A percentile compares a stretch with the other conserved stretches of the same genome.
These are phyloP conservation scores for Gossypium rotundifolium DNA, from an alignment of 345 rosid species.

Conservation along the genomic window DNA sequence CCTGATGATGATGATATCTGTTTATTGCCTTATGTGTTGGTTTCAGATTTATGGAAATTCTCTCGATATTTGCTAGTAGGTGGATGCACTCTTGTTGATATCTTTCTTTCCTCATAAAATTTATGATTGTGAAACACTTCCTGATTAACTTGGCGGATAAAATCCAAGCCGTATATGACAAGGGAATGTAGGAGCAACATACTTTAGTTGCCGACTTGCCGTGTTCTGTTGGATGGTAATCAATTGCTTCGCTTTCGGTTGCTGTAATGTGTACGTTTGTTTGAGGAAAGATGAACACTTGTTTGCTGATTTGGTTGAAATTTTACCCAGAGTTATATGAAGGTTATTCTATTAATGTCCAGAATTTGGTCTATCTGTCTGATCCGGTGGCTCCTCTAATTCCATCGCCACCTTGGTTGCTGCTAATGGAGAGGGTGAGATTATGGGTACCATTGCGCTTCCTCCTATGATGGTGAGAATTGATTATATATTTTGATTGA, in stretches of 20 bases:
- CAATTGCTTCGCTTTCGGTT: not conserved
- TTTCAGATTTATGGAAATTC: not conserved
- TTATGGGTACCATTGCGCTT: no score
- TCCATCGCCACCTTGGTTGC: no score
- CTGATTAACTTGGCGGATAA: not conserved
- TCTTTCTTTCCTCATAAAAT: not conserved
- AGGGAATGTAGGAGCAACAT: not conserved
- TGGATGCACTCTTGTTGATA: not conserved
- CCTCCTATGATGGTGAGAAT: no score
- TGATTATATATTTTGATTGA: no score
- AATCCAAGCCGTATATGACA: not conserved
- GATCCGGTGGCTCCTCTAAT: no score
- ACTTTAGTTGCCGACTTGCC: not conserved
- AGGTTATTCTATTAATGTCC: not conserved
- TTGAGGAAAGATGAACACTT: not conserved
- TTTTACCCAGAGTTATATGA: not conserved
- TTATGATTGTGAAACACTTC: not conserved
- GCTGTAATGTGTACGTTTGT: not conserved
- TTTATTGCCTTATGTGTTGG: not conserved
- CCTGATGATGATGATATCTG: not conserved
- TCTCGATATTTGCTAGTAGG: not conserved
- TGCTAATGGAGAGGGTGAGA: no score
- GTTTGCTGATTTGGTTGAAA: not conserved
- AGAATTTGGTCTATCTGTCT: no score
- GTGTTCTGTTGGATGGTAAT: slow-evolving; percentile 3